Evolutionary conservation across 1,284 basidiomycete genomes (phyloP), one percentile per base, ranked within the genome.

Genomic region (Puccinia polysora): DNA sequence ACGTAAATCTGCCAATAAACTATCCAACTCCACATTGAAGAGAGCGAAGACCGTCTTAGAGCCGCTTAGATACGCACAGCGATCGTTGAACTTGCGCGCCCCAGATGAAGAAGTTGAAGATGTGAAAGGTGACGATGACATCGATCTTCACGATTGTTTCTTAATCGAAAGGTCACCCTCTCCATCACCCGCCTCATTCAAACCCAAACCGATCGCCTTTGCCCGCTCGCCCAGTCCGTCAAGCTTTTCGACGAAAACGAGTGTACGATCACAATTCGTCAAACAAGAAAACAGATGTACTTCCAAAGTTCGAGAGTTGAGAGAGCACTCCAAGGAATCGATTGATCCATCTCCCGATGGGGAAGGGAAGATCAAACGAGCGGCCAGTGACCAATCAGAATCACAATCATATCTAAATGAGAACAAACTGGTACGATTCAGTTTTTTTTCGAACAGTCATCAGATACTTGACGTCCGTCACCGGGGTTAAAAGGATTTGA

Each of bases 181-280:
- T 25, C 68, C 68, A 40, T 70, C 68, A 20, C 68, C 68, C 43
- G 49, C 58, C 10, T 36, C 55, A 28, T 69, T 38, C 32, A 60
- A 43, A 15, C 32, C 28, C 28, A 50, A 45, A 50, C 14, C 43
- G 8, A 50, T 25, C 6, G 30, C 62, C 12, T 45, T 47, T 64
- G 36, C 49, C 23, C 62, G 28, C 23, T 47, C 62, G 1, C 62
- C 62, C 20, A 45, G 49, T 40, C 47, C 62, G 18, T 64, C 36
- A 12, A 38, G 47, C 34, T 64, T 45, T 18, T 34, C 43, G 34
- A 50, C 62, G n/a, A n/a, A n/a, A n/a, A n/a, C n/a, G n/a, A n/a
- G n/a, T n/a, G n/a, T n/a, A n/a, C n/a, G n/a, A n/a, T n/a, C n/a
- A n/a, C n/a, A n/a, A n/a, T n/a, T n/a, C n/a, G n/a, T n/a, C 15